Evolutionary conservation across 495 filamentous ascomycete genomes (phyloP), one percentile per base, ranked within the genome.

Genomic region (Niebla homalea): DNA sequence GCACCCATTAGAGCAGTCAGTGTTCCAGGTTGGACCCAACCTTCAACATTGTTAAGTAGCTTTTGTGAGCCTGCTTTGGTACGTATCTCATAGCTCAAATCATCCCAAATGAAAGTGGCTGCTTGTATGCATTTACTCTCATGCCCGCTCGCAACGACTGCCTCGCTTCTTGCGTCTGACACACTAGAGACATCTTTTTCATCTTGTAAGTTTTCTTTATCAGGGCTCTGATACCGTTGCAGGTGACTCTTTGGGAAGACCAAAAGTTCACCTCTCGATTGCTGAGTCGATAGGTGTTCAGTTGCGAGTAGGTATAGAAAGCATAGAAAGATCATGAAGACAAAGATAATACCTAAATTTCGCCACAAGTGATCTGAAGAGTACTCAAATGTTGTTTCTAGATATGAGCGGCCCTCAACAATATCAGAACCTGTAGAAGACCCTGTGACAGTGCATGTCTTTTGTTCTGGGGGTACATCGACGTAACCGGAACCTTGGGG

Each of bases 41-140:
- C 84, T 52, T 80, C 70, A 7, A 87, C 77, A 58, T 82, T 67
- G 20, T 78, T 64, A 5, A 89, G 61, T 1, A 87, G 60, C 29
- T 73, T 68, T 43, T 70, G 72, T 52, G 80, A 67, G 2, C 78
- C 76, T 32, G 69, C 72, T 36, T 80, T 70, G 57, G 71, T 73
- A 11, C 79, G 79, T 37, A 89, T 84, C 1, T 70, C 79, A 56
- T 92, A 94, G 58, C 78, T 81, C 35, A 94, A 76, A 53, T 84
- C 68, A 54, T 84, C 78, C 79, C 81, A 93, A 0, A 85, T 90
- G 54, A 93, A 81, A 21, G 93, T 62, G 1, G 74, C 71, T 12
- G 76, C 75, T 43, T 78, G 81, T 49, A 68, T 70, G 2, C 75
- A 74, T 44, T 82, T 70, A 8, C 57, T 65, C 41, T 56, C 59